Base-by-base conservation (phyloP, 768 basidiomycete species). In the Phlebiopsis gigantea region DNA sequence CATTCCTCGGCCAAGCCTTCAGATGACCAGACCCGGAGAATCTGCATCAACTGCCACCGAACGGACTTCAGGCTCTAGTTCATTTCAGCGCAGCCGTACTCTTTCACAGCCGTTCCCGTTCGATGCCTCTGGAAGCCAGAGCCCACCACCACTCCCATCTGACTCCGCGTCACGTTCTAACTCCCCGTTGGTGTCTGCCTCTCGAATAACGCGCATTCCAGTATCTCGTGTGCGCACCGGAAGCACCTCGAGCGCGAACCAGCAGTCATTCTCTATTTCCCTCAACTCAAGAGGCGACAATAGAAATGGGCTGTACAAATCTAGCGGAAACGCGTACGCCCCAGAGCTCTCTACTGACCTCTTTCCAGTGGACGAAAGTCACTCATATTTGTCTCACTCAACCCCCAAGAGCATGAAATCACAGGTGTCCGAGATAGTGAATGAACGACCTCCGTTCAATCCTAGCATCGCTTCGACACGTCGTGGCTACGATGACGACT, bases 361-460 rank as follows among this genome's bases (percentile, higher is more conserved):
- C 19, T 68, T 62, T 58, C 63, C 67, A 14, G 65, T 62, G 55
- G 66, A 64, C 34, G 68, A 68, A 58, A 66, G 31, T 24, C 55
- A 57, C 50, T 68, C 68, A 22, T 65, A 64, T 28, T 68, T 68
- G 8, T 66, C 72, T 9, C 62, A 62, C 3, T 66, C 67, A 22
- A 66, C 65, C 7, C 45, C 64, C 7, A 63, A 61, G 22, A 57
- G 65, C 15, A 73, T 70, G n/a, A 72, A 71, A 55, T 74, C 70
- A 30, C 67, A 65, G 46, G 55, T 68, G 53, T 73, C 80, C 5
- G 80, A 74, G 28, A 72, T 88, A 41, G 69, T 87, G 63, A 78
- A 87, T 63, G 87, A 90, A 71, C 74, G 79, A 2, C 69, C 87
- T 22, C 87, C 87, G 6, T 87, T 88, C 63, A 65, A 74, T 19